Percentiles rank a stretch among this genome's conserved stretches.
Conservation (phyloP, 495 filamentous ascomycete species). For the Usnea hakonensis region DNA sequence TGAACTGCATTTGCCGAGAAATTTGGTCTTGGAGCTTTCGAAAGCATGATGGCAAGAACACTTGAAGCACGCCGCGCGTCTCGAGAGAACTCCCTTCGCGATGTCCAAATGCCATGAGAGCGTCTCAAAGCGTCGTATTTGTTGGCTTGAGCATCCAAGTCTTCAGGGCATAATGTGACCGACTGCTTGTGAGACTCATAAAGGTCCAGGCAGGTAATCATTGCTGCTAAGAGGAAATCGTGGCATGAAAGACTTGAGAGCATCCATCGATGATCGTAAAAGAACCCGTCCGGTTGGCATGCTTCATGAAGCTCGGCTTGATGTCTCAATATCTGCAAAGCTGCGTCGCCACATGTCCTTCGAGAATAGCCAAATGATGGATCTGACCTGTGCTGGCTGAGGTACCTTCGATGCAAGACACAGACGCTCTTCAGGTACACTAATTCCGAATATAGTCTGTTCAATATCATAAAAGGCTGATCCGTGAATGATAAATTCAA, state of each 20-base stretch:
- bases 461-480: conserved; percentile 21
- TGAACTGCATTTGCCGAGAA: background rate
- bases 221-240: conserved; percentile 45
- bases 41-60: conserved; percentile 12
- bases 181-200: conserved; percentile 16
- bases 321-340: conserved; percentile 33
- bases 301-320: conserved; percentile 33
- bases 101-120: conserved; percentile 32
- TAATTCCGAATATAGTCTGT: conserved; percentile 21
- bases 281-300: conserved; percentile 33
- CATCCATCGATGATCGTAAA: conserved; percentile 42
- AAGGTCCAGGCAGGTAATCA: conserved; percentile 46
- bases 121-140: conserved; percentile 30
- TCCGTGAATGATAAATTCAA: conserved; percentile 23
- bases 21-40: background rate
- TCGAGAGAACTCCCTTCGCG: conserved; percentile 10
- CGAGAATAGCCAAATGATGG: conserved; percentile 30
- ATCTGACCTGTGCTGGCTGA: conserved; percentile 28
- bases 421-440: conserved; percentile 34
- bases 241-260: conserved; percentile 37
- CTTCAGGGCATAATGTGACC: background rate
- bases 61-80: conserved; percentile 18
- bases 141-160: conserved; percentile 11
- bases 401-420: conserved; percentile 37
- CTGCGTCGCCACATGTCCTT: conserved; percentile 36